phyloP scores from a whole-genome alignment of 768 basidiomycete genomes.

The Russula emetica region DNA sequence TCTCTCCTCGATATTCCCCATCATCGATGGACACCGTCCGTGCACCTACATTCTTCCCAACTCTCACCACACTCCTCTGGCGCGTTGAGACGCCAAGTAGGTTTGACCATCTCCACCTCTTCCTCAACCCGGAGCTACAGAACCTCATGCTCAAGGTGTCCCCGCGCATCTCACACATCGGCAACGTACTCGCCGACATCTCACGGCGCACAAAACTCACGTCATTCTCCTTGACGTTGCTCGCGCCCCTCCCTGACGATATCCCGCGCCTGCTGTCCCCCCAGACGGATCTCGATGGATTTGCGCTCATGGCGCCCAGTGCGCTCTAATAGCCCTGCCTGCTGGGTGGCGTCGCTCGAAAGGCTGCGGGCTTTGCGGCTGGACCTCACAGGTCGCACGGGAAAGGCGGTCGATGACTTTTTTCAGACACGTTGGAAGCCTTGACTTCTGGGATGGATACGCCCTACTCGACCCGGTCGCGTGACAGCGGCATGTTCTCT shows the following conservation, averaged over 20 bases:
- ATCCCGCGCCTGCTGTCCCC: too few species aligned
- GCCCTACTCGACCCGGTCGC: conserved; percentile 61
- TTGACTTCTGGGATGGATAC: conserved; percentile 65
- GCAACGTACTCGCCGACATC: too few species aligned
- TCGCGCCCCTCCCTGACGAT: too few species aligned
- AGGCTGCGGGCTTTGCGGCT: conserved; percentile 60
- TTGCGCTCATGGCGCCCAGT: conserved; percentile 67
- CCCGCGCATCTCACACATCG: too few species aligned
- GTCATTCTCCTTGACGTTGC: too few species aligned
- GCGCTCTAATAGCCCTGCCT: conserved; percentile 66
- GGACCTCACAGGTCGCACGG: too few species aligned
- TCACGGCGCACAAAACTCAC: too few species aligned
- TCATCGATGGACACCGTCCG: conserved; percentile 62
- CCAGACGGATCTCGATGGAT: conserved; percentile 56
- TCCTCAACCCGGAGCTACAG: too few species aligned
- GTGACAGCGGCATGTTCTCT: conserved; percentile 75
- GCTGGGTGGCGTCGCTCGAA: conserved; percentile 65
- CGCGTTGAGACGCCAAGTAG: too few species aligned
- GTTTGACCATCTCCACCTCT: too few species aligned
- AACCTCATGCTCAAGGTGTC: too few species aligned
- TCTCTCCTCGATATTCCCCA: conserved; percentile 63
- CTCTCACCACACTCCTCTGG: too few species aligned
- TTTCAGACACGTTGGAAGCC: conserved; percentile 58
- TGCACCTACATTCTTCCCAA: conserved; percentile 61
- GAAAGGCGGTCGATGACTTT: conserved; percentile 78